Evolutionary conservation across 2,329 filamentous ascomycete species (phyloP), one percentile per base, ranked within the genome.

Genomic region (Hypoxylon sp.): DNA sequence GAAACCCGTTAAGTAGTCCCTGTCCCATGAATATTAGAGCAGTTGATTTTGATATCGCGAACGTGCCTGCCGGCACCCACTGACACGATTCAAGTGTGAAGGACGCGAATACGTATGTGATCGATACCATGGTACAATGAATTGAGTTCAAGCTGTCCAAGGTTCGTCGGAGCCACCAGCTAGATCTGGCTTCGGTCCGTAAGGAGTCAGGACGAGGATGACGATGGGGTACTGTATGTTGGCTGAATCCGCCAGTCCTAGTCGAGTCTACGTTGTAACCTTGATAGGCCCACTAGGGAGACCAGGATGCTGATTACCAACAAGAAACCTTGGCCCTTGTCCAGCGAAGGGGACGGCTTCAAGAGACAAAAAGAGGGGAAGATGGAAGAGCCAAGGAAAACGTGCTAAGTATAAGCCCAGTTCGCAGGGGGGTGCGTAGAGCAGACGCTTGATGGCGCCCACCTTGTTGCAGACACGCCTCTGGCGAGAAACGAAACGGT

Each of bases 291-390:
- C 70, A 72, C 70, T 42, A 62, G 54, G 44, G 32, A 67, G 58
- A 71, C 75, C 61, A 62, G 75, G 73, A 69, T 75, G 53, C 62
- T 70, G 74, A 75, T 75, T 72, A 75, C 73, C 76, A 77, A 75
- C 75, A 75, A 72, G 68, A 71, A 75, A 65, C 55, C 68, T 62
- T 70, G 65, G 65, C 54, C 67, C 69, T 73, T 69, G 70, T 66
- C 71, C 55, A 69, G 69, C 68, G 53, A 71, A 68, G 60, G 62
- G 48, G 62, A 69, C 57, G 57, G 51, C 54, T 31, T 65, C 27
- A 60, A 46, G 60, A 66, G 57, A 66, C 35, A 58, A 68, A 72
- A 73, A 74, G 68, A 74, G 75, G 74, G 74, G 74, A 19, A 74
- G 63, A 65, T 55, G 50, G 35, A 65, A 75, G 59, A 65, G 74